Evolutionary conservation across 140 eudicot species (phyloP).

Genomic region (Flaveria floridana): DNA sequence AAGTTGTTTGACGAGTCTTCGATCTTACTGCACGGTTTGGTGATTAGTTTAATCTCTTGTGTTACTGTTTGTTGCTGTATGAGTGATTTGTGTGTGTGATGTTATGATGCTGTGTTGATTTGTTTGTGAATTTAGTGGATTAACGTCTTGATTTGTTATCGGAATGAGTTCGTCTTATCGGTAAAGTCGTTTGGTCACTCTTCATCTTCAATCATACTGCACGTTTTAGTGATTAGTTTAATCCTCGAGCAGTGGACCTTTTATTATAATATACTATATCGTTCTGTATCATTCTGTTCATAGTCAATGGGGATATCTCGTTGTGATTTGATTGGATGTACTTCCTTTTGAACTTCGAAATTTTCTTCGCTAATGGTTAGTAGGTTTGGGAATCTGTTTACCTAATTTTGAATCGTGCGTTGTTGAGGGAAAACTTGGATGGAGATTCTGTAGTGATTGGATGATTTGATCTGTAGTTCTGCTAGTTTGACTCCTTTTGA

Average conservation of each 20-base stretch:
- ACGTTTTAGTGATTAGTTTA: slow-evolving; percentile 6
- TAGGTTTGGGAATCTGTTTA: background rate
- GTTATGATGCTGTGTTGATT: background rate
- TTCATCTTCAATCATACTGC: slow-evolving; percentile 27
- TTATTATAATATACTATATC: slow-evolving; percentile 8
- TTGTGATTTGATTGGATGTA: slow-evolving; percentile 7
- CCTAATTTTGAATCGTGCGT: background rate
- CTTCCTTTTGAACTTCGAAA: background rate
- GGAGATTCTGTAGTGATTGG: slow-evolving; percentile 20
- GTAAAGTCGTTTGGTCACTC: slow-evolving; percentile 14
- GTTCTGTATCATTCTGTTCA: background rate
- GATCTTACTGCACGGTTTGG: no score
- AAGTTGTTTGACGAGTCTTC: no score
- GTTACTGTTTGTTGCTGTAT: background rate
- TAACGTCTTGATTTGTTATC: background rate
- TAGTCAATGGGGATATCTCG: slow-evolving; percentile 16
- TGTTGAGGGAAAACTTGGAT: slow-evolving; percentile 13
- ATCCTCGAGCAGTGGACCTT: slow-evolving; percentile 14
- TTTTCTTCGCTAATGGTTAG: background rate
- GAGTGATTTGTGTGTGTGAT: background rate
- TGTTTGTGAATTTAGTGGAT: background rate
- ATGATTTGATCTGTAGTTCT: slow-evolving; percentile 23
- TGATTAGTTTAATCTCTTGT: no score
- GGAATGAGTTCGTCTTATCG: background rate
- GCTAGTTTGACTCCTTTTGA: slow-evolving; percentile 33